Evolutionary conservation across 1,284 basidiomycete genomes (phyloP), one percentile per base, ranked within the genome.

Genomic region (Moniliophthora roreri): DNA sequence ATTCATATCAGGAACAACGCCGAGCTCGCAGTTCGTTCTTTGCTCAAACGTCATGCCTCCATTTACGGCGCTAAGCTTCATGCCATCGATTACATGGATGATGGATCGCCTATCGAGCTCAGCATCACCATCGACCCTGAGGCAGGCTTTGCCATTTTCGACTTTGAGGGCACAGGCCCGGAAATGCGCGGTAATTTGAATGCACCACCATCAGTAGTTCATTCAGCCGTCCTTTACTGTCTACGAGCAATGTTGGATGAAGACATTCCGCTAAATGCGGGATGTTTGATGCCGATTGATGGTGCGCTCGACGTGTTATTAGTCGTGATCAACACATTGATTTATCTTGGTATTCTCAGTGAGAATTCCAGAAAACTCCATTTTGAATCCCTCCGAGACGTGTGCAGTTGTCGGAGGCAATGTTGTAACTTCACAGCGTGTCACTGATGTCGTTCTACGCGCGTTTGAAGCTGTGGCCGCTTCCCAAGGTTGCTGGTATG

Each of bases 341-440:
- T 47, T 13, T 46, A 50, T 50, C 55, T 60, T n/a, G 51, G 61
- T 46, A 23, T 42, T 47, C 59, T 58, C 69, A 85, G 91, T 98
- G 58, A 82, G 78, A 58, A 92, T 98, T 38, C 95, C 95, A 0
- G 71, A 80, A 35, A 89, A 87, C 50, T 91, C 88, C 8, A 70
- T 98, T 6, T 77, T 98, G 21, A 81, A 86, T 3, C 95, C 95
- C 0, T 93, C 90, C 4, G 79, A 82, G 32, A 91, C 87, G 0
- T 94, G 93, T 0, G 95, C 95, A 0, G 93, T 97, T 1, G 95
- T 93, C 58, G 94, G 91, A 18, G 95, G 95, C 4, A 98, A 98
- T 63, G 93, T 96, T 13, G 76, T 96, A 54, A 96, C 94, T 2
- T 91, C 87, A 16, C 95, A 98, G 68, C 80, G 96, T 10, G 93